Conservation (phyloP, 1,284 basidiomycete species). For the Tausonia pullulans region DNA sequence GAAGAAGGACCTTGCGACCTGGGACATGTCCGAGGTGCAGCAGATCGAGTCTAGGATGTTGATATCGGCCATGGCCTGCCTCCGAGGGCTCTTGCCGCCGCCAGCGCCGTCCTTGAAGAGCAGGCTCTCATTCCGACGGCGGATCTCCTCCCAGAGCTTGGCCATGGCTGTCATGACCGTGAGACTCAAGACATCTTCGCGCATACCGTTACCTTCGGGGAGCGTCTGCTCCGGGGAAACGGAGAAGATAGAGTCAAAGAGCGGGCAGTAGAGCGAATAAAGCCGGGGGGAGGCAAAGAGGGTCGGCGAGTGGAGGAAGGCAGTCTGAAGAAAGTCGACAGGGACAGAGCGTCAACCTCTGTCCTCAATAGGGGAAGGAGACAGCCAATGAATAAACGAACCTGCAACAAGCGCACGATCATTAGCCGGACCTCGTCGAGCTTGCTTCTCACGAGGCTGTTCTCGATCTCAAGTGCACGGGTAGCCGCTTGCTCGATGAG, state of each 20-base stretch:
- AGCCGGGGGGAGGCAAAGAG: constrained; percentile 59
- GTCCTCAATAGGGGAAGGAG: not conserved
- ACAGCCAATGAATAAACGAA: not conserved
- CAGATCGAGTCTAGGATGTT: constrained; percentile 74
- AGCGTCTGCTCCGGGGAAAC: constrained; percentile 14
- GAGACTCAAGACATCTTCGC: constrained; percentile 19
- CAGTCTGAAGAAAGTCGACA: constrained; percentile 39
- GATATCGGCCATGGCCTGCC: constrained; percentile 56
- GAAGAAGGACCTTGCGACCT: constrained; percentile 50
- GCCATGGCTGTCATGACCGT: constrained; percentile 19
- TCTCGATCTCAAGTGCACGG: too few relatives aligned
- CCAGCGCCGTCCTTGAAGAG: constrained; percentile 52
- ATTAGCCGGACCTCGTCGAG: too few relatives aligned
- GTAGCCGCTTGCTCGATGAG: constrained; percentile 41
- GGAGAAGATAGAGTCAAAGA: constrained; percentile 17
- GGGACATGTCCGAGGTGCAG: constrained; percentile 52
- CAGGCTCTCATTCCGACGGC: constrained; percentile 61
- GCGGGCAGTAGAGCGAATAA: constrained; percentile 37
- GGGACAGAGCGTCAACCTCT: not conserved
- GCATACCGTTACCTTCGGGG: not conserved
- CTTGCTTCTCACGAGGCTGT: too few relatives aligned
- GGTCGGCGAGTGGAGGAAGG: constrained; percentile 54
- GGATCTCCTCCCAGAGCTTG: constrained; percentile 48
- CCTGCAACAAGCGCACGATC: not conserved
- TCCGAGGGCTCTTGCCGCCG: constrained; percentile 37